Conservation (phyloP, 257 asterid genomes). For the Agastache rugosa region DNA sequence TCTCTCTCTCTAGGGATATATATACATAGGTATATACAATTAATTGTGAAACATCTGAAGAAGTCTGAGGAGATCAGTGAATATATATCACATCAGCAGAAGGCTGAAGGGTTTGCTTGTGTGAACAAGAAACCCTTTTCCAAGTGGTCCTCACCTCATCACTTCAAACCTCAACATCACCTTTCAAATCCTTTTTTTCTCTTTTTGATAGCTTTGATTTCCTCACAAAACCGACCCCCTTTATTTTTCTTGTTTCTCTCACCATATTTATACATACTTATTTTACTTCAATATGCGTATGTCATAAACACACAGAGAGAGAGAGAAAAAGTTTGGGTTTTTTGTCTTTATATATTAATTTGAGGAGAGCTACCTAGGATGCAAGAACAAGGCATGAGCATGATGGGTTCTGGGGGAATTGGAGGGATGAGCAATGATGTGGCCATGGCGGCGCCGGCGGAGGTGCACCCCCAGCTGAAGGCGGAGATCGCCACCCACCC, state of each 20-base stretch:
- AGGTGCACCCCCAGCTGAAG: slow-evolving; percentile 60
- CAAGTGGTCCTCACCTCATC: slow-evolving; percentile 56
- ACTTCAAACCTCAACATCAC: slow-evolving; percentile 35
- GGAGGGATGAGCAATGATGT: slow-evolving; percentile 38
- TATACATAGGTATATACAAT: slow-evolving; percentile 1
- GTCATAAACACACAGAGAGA: slow-evolving; percentile 1
- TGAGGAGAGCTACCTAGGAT: slow-evolving; percentile 24
- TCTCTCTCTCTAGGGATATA: background rate
- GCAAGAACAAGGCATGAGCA: slow-evolving; percentile 49
- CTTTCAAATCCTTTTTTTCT: slow-evolving; percentile 29
- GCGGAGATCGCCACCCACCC: slow-evolving; percentile 92
- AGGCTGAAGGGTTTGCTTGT: slow-evolving; percentile 26
- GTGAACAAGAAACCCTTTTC: slow-evolving; percentile 36
- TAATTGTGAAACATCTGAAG: slow-evolving; percentile 38
- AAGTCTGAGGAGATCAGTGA: slow-evolving; percentile 30
- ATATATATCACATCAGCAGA: slow-evolving; percentile 31
- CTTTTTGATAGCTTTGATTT: slow-evolving; percentile 35
- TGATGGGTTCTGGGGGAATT: slow-evolving; percentile 41
- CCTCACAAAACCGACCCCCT: slow-evolving; percentile 15
- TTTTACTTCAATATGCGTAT: background rate
- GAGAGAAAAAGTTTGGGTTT: background rate
- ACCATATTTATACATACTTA: background rate
- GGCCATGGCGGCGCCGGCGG: slow-evolving; percentile 37
- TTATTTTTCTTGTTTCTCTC: slow-evolving; percentile 3
- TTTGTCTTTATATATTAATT: too few relatives aligned